Evolutionary conservation across 2,329 filamentous ascomycete species (phyloP).

Genomic region (Fusarium incarnatum): DNA sequence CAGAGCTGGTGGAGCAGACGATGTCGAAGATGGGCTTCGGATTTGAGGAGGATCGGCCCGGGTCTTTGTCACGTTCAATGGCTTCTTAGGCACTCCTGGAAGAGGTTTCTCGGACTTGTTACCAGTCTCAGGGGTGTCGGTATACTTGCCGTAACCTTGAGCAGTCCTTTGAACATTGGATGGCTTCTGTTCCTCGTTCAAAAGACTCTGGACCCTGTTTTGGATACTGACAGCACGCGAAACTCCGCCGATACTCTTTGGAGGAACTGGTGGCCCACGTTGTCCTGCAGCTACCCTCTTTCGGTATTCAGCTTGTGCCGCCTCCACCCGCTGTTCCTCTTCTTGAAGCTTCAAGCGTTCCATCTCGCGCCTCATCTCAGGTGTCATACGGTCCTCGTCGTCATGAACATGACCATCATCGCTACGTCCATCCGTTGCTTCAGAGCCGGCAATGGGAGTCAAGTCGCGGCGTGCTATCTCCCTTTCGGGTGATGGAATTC

Average conservation of each 20-base stretch:
- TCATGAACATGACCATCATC: constrained; percentile 73
- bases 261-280: constrained; percentile 55
- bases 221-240: constrained; percentile 87
- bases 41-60: constrained; percentile 46
- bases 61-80: constrained; percentile 53
- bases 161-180: constrained; percentile 75
- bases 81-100: constrained; percentile 65
- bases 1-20: constrained; percentile 43
- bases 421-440: constrained; percentile 68
- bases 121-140: constrained; percentile 63
- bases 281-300: constrained; percentile 71
- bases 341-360: constrained; percentile 84
- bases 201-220: constrained; percentile 85
- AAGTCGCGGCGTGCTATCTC: constrained; percentile 63
- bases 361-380: constrained; percentile 89
- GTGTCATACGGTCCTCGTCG: constrained; percentile 76
- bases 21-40: constrained; percentile 32
- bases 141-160: constrained; percentile 90
- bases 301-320: constrained; percentile 88
- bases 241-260: constrained; percentile 67
- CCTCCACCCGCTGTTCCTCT: constrained; percentile 90
- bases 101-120: constrained; percentile 54
- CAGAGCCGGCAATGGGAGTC: constrained; percentile 81
- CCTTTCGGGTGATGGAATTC: constrained; percentile 63
- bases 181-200: constrained; percentile 79